A percentile compares a stretch with the other conserved stretches of the same genome.
These are phyloP conservation scores for Urochloa ruziziensis DNA, from an alignment of 176 grass and related monocot species.

Conservation along the genomic window DNA sequence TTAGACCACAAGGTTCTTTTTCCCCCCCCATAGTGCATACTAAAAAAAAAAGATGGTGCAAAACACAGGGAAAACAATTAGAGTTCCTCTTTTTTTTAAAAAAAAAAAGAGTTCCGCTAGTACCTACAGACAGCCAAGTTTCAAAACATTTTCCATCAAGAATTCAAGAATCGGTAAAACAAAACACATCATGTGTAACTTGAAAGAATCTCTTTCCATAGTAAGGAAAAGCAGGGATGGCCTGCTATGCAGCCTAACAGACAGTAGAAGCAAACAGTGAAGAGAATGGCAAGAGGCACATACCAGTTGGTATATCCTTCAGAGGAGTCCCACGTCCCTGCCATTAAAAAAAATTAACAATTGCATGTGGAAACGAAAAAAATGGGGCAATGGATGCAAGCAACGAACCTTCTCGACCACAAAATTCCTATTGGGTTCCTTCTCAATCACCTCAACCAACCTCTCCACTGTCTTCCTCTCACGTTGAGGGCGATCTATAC, in stretches of 20 bases:
- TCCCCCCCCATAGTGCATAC: background rate
- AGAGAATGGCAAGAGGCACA: constrained; percentile 13
- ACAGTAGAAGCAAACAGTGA: constrained; percentile 2
- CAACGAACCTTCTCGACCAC: constrained; percentile 85
- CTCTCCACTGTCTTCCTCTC: constrained; percentile 98
- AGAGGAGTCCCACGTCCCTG: constrained; percentile 93
- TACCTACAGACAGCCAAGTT: constrained; percentile 11
- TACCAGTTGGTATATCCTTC: constrained; percentile 94
- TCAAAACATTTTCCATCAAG: constrained; percentile 3
- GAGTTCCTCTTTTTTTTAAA: no score
- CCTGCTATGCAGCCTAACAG: background rate
- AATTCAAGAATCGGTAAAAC: constrained; percentile 18
- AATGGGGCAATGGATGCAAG: constrained; percentile 4
- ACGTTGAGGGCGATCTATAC: constrained; percentile 77
- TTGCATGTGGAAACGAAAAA: constrained; percentile 5
- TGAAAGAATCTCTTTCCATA: background rate
- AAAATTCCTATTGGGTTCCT: constrained; percentile 71
- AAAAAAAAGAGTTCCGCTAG: constrained; percentile 8
- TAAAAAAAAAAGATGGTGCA: constrained; percentile 5
- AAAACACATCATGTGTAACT: background rate
- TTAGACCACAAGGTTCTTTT: background rate
- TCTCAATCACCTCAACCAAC: constrained; percentile 99
- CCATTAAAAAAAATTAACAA: constrained; percentile 33
- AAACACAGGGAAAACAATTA: background rate
- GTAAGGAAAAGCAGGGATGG: background rate